Percentiles rank a stretch among this genome's conserved stretches.
These are phyloP conservation scores for Salisapilia sapeloensis DNA, from an alignment of 352 stramenopile genomes.

Conservation along the genomic window DNA sequence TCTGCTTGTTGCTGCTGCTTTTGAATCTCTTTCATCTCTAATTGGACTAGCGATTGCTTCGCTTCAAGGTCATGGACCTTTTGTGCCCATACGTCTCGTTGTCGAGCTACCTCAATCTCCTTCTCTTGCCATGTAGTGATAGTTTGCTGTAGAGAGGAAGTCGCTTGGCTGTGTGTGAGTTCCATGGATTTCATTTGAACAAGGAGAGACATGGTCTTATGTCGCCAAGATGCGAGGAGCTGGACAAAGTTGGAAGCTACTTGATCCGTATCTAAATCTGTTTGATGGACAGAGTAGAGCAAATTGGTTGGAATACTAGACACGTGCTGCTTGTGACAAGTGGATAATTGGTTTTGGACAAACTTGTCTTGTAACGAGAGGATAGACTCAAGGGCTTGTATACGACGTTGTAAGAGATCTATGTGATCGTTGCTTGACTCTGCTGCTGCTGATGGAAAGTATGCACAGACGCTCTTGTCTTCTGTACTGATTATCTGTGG, in stretches of 20 bases:
- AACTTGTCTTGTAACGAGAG: slow-evolving; percentile 38
- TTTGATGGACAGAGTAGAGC: too few species aligned
- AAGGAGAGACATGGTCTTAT: slow-evolving; percentile 36
- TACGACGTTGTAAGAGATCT: slow-evolving; percentile 19
- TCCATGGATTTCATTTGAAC: slow-evolving; percentile 28
- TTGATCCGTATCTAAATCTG: slow-evolving; percentile 3
- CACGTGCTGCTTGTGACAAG: slow-evolving; percentile 5
- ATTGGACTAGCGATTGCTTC: slow-evolving; percentile 28
- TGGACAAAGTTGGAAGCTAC: slow-evolving; percentile 12
- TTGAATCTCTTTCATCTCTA: slow-evolving; percentile 5
- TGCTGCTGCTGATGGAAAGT: not conserved
- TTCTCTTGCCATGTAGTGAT: slow-evolving; percentile 1
- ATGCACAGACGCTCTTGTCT: not conserved
- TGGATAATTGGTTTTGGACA: slow-evolving; percentile 14
- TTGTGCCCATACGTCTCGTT: slow-evolving; percentile 32
- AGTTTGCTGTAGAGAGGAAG: slow-evolving; percentile 1
- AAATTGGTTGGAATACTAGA: not conserved
- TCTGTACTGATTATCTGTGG: not conserved
- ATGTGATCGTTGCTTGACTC: slow-evolving; percentile 1
- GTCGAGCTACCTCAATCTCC: slow-evolving; percentile 4
- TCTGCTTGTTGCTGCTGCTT: slow-evolving; percentile 15
- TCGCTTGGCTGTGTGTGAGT: slow-evolving; percentile 5
- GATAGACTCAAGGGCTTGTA: slow-evolving; percentile 33
- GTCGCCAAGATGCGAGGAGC: slow-evolving; percentile 26
- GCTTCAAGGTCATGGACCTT: slow-evolving; percentile 27